Evolutionary conservation across 371 early-diverging fungal species (phyloP).

Genomic region (Mucor saturninus): DNA sequence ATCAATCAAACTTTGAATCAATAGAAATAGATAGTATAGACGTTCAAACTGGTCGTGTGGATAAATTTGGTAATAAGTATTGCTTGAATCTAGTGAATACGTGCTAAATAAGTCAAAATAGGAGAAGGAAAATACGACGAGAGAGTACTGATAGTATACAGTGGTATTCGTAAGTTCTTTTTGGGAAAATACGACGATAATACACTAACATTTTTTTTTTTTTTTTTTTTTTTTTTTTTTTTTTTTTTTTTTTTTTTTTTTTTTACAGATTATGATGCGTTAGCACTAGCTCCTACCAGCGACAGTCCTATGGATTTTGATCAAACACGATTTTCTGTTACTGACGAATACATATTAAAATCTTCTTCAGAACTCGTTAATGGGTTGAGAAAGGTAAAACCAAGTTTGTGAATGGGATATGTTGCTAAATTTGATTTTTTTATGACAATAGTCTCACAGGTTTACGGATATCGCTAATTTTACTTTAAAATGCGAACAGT

Average conservation of each 20-base stretch:
- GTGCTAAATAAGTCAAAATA: conserved; percentile 13
- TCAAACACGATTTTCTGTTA: conserved; percentile 53
- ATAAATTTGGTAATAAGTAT: conserved; percentile 53
- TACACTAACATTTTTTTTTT: not conserved
- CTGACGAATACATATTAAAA: conserved; percentile 34
- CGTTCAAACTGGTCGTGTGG: conserved; percentile 59
- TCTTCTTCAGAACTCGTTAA: conserved; percentile 52
- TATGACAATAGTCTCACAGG: conserved; percentile 46
- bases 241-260: not conserved
- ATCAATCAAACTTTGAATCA: not conserved
- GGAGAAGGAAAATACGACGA: conserved; percentile 58
- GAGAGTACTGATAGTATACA: conserved; percentile 59
- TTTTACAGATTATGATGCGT: conserved; percentile 61
- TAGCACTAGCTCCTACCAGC: conserved; percentile 53
- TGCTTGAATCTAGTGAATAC: not conserved
- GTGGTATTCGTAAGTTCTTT: conserved; percentile 62
- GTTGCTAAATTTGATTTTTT: not conserved
- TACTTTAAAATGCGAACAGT: conserved; percentile 57
- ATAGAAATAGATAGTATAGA: conserved; percentile 68
- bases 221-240: not conserved
- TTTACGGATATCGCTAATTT: conserved; percentile 66
- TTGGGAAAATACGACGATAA: not conserved
- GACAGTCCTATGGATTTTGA: conserved; percentile 58
- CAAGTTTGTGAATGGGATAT: not conserved
- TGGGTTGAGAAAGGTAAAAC: conserved; percentile 49